These are phyloP conservation scores for Syzygium jambos DNA, from an alignment of 345 rosid species.

Conservation along the genomic window DNA sequence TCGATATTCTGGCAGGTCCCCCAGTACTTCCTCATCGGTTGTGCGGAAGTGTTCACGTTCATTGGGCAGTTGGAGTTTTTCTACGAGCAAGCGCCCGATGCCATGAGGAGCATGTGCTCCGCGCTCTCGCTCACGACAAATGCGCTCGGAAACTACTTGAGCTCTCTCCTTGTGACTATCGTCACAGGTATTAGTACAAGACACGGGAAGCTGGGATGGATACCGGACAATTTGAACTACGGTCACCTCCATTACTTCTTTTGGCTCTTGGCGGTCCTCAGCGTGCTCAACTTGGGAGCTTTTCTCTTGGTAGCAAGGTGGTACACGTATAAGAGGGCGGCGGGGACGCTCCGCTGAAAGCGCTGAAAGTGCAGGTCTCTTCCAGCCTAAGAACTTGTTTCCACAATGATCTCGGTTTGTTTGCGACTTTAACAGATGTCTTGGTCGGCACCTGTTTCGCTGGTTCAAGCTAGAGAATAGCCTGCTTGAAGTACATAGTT, in stretches of 20 bases:
- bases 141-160: slow-evolving; percentile 27
- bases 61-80: slow-evolving; percentile 43
- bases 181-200: slow-evolving; percentile 14
- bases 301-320: slow-evolving; percentile 21
- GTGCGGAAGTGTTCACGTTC: slow-evolving; percentile 36
- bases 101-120: slow-evolving; percentile 40
- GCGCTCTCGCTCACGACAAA: slow-evolving; percentile 25
- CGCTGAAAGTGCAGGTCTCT: not conserved
- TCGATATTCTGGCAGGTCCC: slow-evolving; percentile 42
- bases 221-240: slow-evolving; percentile 24
- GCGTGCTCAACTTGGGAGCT: slow-evolving; percentile 16
- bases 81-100: slow-evolving; percentile 47
- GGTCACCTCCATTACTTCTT: slow-evolving; percentile 38
- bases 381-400: not conserved
- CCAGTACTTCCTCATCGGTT: slow-evolving; percentile 37
- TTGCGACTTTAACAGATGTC: not conserved
- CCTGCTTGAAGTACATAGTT: not conserved
- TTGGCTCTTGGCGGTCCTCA: slow-evolving; percentile 25
- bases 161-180: slow-evolving; percentile 22
- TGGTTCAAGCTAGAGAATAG: not conserved
- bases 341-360: slow-evolving; percentile 1
- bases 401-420: not conserved
- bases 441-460: not conserved
- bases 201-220: slow-evolving; percentile 28
- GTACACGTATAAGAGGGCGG: slow-evolving; percentile 30